Percentiles rank a stretch among this genome's conserved stretches.
Evolutionary conservation across 768 basidiomycete genomes (phyloP).

Genomic region (Pulveroboletus sp.): DNA sequence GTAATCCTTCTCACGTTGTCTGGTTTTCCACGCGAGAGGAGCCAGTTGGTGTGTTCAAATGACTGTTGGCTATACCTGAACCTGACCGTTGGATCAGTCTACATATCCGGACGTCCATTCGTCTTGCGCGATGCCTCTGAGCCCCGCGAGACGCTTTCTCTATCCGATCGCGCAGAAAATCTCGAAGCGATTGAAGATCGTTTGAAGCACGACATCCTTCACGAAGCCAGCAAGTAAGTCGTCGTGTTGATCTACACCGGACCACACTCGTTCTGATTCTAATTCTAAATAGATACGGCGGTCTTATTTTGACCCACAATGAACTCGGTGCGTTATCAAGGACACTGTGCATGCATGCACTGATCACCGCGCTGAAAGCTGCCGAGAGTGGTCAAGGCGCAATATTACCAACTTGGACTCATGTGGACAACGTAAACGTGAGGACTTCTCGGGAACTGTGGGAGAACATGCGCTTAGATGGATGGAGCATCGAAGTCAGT

Average conservation of each 20-base stretch:
- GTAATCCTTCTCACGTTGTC: constrained; percentile 70
- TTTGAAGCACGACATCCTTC: constrained; percentile 87
- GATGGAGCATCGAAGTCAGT: constrained; percentile 87
- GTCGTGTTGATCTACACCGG: background rate
- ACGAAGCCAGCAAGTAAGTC: constrained; percentile 68
- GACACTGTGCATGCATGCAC: background rate
- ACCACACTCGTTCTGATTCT: constrained; percentile 5
- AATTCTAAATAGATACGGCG: constrained; percentile 65
- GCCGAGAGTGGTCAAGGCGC: constrained; percentile 70
- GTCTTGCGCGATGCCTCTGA: constrained; percentile 86
- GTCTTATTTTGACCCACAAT: constrained; percentile 90
- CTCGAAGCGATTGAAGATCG: constrained; percentile 90
- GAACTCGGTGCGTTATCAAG: constrained; percentile 62
- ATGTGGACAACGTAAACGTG: constrained; percentile 81
- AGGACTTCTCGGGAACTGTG: constrained; percentile 86
- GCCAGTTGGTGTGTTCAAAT: constrained; percentile 67
- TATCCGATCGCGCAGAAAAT: constrained; percentile 94
- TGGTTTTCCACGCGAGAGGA: constrained; percentile 99
- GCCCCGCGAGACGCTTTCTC: constrained; percentile 70
- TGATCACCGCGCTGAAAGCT: constrained; percentile 29
- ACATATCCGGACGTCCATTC: constrained; percentile 90
- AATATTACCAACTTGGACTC: constrained; percentile 91
- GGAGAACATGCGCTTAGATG: constrained; percentile 71
- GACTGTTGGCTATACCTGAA: background rate
- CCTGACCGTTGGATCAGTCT: constrained; percentile 41